Percentiles rank a stretch among this genome's conserved stretches.
These are phyloP conservation scores for Antrodiella citrinella DNA, from an alignment of 768 basidiomycete species.

Conservation along the genomic window DNA sequence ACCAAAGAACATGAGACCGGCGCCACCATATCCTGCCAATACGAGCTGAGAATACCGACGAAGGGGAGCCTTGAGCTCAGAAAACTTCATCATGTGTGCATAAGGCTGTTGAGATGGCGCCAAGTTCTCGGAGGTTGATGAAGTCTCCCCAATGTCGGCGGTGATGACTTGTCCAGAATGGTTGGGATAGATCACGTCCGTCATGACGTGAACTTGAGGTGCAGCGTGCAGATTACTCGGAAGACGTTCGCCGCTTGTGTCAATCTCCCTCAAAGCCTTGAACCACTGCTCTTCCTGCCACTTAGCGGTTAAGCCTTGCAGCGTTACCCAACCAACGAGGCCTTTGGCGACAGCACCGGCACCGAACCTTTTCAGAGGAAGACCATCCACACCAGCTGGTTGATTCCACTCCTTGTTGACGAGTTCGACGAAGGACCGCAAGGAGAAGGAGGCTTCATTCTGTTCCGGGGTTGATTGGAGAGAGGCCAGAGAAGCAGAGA, in stretches of 20 bases:
- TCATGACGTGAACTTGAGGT: conserved; percentile 66
- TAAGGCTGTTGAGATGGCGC: neutral
- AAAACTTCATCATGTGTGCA: neutral
- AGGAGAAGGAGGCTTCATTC: conserved; percentile 74
- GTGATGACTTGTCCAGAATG: conserved; percentile 66
- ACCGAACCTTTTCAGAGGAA: conserved; percentile 54
- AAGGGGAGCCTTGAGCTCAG: conserved; percentile 60
- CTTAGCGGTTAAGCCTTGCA: conserved; percentile 76
- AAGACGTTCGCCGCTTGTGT: conserved; percentile 39
- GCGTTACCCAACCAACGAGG: conserved; percentile 70
- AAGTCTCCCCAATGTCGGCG: conserved; percentile 65
- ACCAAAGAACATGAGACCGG: conserved; percentile 75
- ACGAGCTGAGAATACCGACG: conserved; percentile 77
- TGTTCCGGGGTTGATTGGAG: conserved; percentile 64
- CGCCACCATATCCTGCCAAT: conserved; percentile 78
- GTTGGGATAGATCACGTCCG: conserved; percentile 62
- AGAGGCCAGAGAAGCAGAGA: conserved; percentile 67
- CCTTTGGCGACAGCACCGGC: conserved; percentile 61
- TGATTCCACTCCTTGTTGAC: conserved; percentile 73
- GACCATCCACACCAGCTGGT: conserved; percentile 39
- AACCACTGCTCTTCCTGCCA: conserved; percentile 74
- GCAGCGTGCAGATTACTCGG: conserved; percentile 13
- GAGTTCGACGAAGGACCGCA: conserved; percentile 71
- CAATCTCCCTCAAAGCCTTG: conserved; percentile 55
- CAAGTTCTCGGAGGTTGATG: neutral